phyloP scores from a whole-genome alignment of 108 stramenopile species.

The Pseudonitzschia delicatissima region DNA sequence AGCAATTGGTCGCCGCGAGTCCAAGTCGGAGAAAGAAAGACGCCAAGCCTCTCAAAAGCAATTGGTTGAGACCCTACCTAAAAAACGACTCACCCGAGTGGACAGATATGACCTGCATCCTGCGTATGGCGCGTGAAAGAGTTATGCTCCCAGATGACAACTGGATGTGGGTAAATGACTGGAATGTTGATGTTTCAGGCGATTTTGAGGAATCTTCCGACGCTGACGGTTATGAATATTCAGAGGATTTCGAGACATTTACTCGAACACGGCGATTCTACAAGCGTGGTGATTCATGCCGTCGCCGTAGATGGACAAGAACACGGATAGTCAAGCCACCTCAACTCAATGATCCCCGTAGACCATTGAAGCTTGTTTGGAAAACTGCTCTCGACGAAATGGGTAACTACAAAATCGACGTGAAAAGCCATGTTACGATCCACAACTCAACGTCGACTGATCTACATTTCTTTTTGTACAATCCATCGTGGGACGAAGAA shows the following conservation, averaged over 20 bases:
- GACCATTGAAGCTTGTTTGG: slow-evolving; percentile 54
- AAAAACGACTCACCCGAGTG: slow-evolving; percentile 74
- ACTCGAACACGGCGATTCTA: slow-evolving; percentile 48
- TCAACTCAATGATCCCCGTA: slow-evolving; percentile 25
- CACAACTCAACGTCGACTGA: slow-evolving; percentile 44
- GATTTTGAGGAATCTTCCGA: slow-evolving; percentile 54
- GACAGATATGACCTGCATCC: slow-evolving; percentile 67
- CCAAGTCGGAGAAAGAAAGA: slow-evolving; percentile 12
- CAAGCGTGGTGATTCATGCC: slow-evolving; percentile 58
- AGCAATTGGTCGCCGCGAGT: slow-evolving; percentile 2
- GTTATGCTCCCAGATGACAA: slow-evolving; percentile 65
- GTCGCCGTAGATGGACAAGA: slow-evolving; percentile 73
- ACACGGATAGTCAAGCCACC: slow-evolving; percentile 58
- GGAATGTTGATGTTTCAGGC: slow-evolving; percentile 66
- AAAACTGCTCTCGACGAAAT: slow-evolving; percentile 43
- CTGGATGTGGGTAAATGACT: slow-evolving; percentile 83
- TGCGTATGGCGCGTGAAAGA: slow-evolving; percentile 48
- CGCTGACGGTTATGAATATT: slow-evolving; percentile 82
- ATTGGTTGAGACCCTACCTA: slow-evolving; percentile 71
- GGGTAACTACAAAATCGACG: slow-evolving; percentile 44
- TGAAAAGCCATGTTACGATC: slow-evolving; percentile 58
- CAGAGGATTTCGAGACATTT: slow-evolving; percentile 75
- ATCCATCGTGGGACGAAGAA: slow-evolving; percentile 59
- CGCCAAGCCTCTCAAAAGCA: slow-evolving; percentile 15
- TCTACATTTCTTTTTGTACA: slow-evolving; percentile 52